phyloP scores from a whole-genome alignment of 805 yeast genomes.

The Yamadazyma paraphyllophila region DNA sequence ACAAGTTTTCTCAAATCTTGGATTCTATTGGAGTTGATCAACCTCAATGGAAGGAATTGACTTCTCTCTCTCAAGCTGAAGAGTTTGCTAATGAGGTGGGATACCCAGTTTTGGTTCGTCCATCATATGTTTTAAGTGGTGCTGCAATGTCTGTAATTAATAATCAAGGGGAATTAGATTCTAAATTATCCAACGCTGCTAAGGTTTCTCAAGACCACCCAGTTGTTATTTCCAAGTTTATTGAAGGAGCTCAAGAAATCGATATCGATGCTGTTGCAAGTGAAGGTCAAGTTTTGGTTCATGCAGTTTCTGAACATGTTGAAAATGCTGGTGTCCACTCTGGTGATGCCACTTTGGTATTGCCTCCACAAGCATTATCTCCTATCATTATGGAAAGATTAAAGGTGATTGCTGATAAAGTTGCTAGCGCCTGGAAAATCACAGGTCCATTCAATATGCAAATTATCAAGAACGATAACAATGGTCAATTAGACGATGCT shows the following conservation, averaged over 20 bases:
- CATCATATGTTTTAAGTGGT: conserved; percentile 95
- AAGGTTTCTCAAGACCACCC: conserved; percentile 95
- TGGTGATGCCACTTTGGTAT: conserved; percentile 96
- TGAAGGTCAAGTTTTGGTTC: conserved; percentile 93
- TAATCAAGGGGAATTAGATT: conserved; percentile 72
- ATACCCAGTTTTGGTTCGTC: conserved; percentile 95
- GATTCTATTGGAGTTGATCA: conserved; percentile 93
- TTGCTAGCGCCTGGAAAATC: conserved; percentile 89
- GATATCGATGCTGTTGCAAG: conserved; percentile 98
- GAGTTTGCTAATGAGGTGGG: conserved; percentile 81
- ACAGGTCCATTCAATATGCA: conserved; percentile 98
- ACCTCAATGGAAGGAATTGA: conserved; percentile 96
- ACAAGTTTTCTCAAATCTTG: conserved; percentile 90
- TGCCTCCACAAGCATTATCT: conserved; percentile 92
- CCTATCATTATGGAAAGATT: conserved; percentile 66
- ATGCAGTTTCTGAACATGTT: conserved; percentile 96
- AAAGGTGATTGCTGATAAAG: conserved; percentile 89
- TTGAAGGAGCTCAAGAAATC: conserved; percentile 95
- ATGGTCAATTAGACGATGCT: conserved; percentile 47
- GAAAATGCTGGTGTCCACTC: conserved; percentile 99
- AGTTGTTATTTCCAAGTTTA: conserved; percentile 94
- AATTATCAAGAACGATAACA: conserved; percentile 74
- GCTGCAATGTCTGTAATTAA: conserved; percentile 97
- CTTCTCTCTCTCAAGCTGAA: conserved; percentile 82
- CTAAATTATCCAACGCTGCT: conserved; percentile 82